Evolutionary conservation across 2,329 filamentous ascomycete genomes (phyloP).

Genomic region (Microsporum audouinii): DNA sequence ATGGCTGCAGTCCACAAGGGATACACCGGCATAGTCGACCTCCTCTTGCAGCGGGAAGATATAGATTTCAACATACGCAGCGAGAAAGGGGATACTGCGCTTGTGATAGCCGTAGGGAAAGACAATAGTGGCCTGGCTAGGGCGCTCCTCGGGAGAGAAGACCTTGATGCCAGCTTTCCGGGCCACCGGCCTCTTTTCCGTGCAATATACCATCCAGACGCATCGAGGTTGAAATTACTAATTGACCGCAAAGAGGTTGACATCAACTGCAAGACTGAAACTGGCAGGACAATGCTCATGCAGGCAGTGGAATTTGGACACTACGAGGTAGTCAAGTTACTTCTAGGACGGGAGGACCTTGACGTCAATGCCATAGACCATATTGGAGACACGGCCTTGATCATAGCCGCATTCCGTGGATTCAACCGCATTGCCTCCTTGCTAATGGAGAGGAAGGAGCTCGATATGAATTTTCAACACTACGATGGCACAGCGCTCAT

Average conservation of each 20-base stretch:
- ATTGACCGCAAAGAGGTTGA: neutral
- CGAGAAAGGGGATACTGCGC: neutral
- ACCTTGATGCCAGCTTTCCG: neutral
- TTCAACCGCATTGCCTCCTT: conserved; percentile 25
- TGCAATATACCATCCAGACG: neutral
- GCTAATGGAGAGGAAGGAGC: conserved; percentile 12
- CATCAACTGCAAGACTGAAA: neutral
- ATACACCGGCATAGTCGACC: neutral
- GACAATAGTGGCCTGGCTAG: neutral
- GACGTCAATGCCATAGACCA: conserved; percentile 1
- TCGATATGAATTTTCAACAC: neutral
- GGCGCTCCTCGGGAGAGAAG: neutral
- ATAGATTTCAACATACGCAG: neutral
- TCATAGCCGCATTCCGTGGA: conserved; percentile 13
- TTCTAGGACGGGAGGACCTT: conserved; percentile 12
- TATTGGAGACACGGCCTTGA: neutral
- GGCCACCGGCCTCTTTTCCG: neutral
- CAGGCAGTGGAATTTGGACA: conserved; percentile 19
- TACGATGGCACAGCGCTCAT: neutral
- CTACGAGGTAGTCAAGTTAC: conserved; percentile 22
- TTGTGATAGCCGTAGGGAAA: neutral
- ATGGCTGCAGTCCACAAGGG: neutral
- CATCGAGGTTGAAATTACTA: neutral
- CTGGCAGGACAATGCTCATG: neutral
- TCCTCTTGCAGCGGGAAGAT: neutral